phyloP scores from a whole-genome alignment of 495 filamentous ascomycete species.

The Hyaloscypha variabilis region DNA sequence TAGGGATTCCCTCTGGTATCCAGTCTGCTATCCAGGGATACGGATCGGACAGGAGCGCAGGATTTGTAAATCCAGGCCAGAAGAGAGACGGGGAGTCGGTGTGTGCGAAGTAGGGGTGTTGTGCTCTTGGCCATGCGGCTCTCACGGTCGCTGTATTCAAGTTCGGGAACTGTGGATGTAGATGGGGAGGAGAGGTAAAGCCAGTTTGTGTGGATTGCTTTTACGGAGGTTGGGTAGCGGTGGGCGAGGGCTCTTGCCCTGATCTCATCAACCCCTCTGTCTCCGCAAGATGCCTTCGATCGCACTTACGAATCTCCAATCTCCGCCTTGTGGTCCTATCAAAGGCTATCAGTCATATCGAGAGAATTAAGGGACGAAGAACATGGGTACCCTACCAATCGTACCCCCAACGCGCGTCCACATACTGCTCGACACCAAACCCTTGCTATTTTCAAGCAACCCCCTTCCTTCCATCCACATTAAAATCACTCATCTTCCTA shows the following conservation, averaged over 20 bases:
- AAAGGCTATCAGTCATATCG: not conserved
- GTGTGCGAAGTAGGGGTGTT: conserved; percentile 52
- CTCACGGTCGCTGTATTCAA: conserved; percentile 8
- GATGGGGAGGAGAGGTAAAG: conserved; percentile 11
- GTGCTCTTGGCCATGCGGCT: not conserved
- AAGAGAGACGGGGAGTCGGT: conserved; percentile 61
- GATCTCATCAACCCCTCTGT: not conserved
- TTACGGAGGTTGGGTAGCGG: conserved; percentile 52
- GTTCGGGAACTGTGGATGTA: conserved; percentile 5
- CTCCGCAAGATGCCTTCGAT: conserved; percentile 28
- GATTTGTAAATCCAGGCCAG: conserved; percentile 73
- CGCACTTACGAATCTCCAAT: conserved; percentile 63
- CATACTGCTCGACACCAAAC: conserved; percentile 63
- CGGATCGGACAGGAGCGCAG: conserved; percentile 62
- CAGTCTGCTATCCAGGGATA: conserved; percentile 70
- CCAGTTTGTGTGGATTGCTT: conserved; percentile 54
- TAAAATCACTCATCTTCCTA: conserved; percentile 43
- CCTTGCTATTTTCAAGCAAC: no score
- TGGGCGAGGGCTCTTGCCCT: conserved; percentile 55
- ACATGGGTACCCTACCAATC: conserved; percentile 61
- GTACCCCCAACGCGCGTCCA: conserved; percentile 63
- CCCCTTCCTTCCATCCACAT: no score
- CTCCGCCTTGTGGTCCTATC: conserved; percentile 66
- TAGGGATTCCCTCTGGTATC: conserved; percentile 67
- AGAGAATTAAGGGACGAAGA: conserved; percentile 9